Conservation (phyloP, 2,329 filamentous ascomycete species). For the Verticillium klebahnii region DNA sequence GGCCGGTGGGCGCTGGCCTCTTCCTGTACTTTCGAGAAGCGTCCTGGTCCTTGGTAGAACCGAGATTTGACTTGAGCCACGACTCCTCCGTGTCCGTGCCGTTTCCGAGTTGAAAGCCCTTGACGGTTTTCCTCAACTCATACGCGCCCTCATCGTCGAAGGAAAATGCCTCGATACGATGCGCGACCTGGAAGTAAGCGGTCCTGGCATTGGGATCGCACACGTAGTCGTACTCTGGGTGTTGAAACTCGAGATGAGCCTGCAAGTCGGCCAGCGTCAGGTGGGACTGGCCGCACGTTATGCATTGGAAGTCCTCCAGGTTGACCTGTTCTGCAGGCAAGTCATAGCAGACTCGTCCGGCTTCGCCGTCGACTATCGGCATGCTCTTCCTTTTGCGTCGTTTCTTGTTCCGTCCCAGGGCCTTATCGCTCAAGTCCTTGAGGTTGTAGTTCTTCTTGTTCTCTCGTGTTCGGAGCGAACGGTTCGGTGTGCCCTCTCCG, state of each 20-base stretch:
- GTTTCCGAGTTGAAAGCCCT: constrained; percentile 39
- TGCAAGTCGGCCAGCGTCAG: constrained; percentile 43
- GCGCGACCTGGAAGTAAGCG: constrained; percentile 34
- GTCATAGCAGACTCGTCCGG: constrained; percentile 41
- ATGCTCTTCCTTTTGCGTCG: constrained; percentile 26
- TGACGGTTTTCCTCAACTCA: constrained; percentile 36
- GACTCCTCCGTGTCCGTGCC: constrained; percentile 40
- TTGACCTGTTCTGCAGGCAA: constrained; percentile 39
- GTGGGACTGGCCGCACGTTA: constrained; percentile 44
- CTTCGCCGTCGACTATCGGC: constrained; percentile 30
- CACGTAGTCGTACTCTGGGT: constrained; percentile 41
- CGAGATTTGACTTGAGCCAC: constrained; percentile 38
- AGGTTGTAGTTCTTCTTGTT: constrained; percentile 55
- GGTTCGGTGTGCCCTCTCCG: constrained; percentile 46
- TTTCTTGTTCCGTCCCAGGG: constrained; percentile 47
- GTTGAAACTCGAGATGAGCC: constrained; percentile 40
- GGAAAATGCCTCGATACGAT: constrained; percentile 8
- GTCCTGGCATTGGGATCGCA: constrained; percentile 29
- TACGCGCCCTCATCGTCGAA: constrained; percentile 30
- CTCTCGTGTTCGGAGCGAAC: constrained; percentile 43
- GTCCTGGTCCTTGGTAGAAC: constrained; percentile 18
- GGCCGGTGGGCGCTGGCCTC: background rate
- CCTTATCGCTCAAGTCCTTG: constrained; percentile 53
- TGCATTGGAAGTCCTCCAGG: constrained; percentile 45
- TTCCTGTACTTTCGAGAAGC: background rate